Evolutionary conservation across 768 basidiomycete species (phyloP).

Genomic region (Sarcomyxa edulis): DNA sequence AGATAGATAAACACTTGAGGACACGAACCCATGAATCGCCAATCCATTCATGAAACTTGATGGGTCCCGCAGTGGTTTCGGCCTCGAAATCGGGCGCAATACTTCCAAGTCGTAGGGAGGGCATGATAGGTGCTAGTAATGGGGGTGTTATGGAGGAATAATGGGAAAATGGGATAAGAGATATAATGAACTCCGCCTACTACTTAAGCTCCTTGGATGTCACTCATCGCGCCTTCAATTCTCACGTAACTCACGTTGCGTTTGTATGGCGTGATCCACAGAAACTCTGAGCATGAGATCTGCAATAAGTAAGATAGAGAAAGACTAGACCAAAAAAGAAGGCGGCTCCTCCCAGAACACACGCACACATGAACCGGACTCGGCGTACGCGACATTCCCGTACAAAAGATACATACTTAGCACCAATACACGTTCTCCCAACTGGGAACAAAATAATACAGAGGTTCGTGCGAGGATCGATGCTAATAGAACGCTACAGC

Average conservation of each 20-base stretch:
- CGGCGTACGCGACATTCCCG: too few species aligned
- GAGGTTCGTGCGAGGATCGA: background rate
- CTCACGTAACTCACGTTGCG: slow-evolving; percentile 52
- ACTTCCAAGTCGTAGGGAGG: slow-evolving; percentile 74
- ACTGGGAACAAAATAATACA: background rate
- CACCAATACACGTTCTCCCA: too few species aligned
- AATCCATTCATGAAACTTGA: slow-evolving; percentile 94
- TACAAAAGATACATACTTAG: too few species aligned
- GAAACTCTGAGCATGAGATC: too few species aligned
- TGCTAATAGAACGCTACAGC: slow-evolving; percentile 85
- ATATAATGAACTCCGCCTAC: background rate
- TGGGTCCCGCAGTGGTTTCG: slow-evolving; percentile 78
- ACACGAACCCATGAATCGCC: slow-evolving; percentile 78
- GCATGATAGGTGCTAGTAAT: slow-evolving; percentile 33
- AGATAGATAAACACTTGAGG: slow-evolving; percentile 1
- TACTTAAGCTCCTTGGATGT: slow-evolving; percentile 2
- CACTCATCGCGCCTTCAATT: slow-evolving; percentile 54
- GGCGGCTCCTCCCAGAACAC: too few species aligned
- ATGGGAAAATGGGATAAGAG: background rate
- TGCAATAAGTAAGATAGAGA: too few species aligned
- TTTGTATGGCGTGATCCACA: slow-evolving; percentile 41
- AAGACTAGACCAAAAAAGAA: too few species aligned
- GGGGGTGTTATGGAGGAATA: slow-evolving; percentile 4
- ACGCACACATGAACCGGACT: too few species aligned
- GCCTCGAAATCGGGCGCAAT: slow-evolving; percentile 91